Evolutionary conservation across 2,329 filamentous ascomycete species (phyloP).

Genomic region (Mollisia scopiformis): DNA sequence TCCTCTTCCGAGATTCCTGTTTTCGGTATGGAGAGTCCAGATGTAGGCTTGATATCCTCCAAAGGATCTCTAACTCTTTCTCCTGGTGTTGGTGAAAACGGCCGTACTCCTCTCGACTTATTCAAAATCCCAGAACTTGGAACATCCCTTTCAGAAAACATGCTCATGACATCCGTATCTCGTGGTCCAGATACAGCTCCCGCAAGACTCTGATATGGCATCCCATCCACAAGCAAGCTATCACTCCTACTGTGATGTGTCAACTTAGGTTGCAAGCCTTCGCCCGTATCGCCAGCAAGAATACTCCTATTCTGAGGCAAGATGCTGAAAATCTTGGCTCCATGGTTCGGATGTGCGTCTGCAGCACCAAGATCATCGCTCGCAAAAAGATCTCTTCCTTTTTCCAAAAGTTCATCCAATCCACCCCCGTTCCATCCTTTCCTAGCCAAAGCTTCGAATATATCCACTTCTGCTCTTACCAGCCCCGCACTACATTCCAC

Average conservation of each 20-base stretch:
- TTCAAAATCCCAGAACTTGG: conserved; percentile 43
- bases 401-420: conserved; percentile 66
- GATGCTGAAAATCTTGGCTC: conserved; percentile 64
- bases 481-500: conserved; percentile 67
- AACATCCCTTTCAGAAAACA: conserved; percentile 50
- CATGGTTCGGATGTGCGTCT: conserved; percentile 40
- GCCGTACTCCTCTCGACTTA: conserved; percentile 55
- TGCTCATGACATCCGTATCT: conserved; percentile 47
- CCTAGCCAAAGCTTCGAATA: conserved; percentile 66
- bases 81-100: conserved; percentile 56
- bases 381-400: conserved; percentile 64
- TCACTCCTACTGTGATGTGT: conserved; percentile 50
- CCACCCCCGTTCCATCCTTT: conserved; percentile 72
- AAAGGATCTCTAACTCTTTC: conserved; percentile 28
- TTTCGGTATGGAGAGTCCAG: background rate
- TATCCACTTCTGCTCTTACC: conserved; percentile 70
- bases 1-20: background rate
- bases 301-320: conserved; percentile 63
- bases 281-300: conserved; percentile 49
- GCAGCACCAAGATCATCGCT: conserved; percentile 37
- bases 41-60: conserved; percentile 12
- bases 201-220: conserved; percentile 61
- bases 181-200: conserved; percentile 44
- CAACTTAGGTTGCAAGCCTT: conserved; percentile 13
- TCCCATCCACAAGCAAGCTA: conserved; percentile 55